Evolutionary conservation across 2,329 filamentous ascomycete species (phyloP), one percentile per base, ranked within the genome.

Genomic region (Aspergillus flavus): DNA sequence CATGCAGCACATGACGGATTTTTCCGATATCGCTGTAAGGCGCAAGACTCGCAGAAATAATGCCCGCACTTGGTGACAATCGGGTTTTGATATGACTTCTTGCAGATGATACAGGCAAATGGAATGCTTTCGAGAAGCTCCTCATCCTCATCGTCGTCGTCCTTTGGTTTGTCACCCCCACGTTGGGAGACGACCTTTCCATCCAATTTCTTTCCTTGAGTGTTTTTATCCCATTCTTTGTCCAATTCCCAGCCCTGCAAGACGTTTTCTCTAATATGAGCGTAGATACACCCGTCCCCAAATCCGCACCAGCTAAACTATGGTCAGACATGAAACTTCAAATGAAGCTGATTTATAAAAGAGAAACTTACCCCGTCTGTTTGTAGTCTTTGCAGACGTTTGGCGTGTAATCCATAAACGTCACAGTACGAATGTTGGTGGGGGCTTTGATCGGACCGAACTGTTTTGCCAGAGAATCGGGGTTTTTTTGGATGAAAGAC

Each of bases 351-450:
- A 9, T n/a, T 41, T 19, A 10, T n/a, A 2, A 41, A 19, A 41
- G 39, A 9, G 19, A n/a, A n/a, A 41, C 39, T n/a, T 55, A 90
- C 0, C 90, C 90, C 0, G 89, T 95, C 71, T 91, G 86, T 69
- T 94, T 94, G 78, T 92, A 95, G 75, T 98, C 95, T 77, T 98
- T 98, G 80, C 95, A 99, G 0, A 96, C 91, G 69, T 98, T 94
- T 0, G 94, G 93, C 0, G 91, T 90, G 75, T 92, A 98, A 75
- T 99, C 95, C 36, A 89, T 96, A 7, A 94, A 86, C 0, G 94
- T 98, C 67, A 96, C 90, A 2, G 91, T 96, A 58, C 95, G 89
- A 61, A 99, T 89, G 72, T 98, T 98, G 1, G 92, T 91, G 0
- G 94, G 86, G 1, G 78, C 91, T 78, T 97, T 97, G 65, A 96